Percentiles rank a stretch among this genome's conserved stretches.
phyloP scores from a whole-genome alignment of 495 filamentous ascomycete genomes.

The Penicillium soppii region DNA sequence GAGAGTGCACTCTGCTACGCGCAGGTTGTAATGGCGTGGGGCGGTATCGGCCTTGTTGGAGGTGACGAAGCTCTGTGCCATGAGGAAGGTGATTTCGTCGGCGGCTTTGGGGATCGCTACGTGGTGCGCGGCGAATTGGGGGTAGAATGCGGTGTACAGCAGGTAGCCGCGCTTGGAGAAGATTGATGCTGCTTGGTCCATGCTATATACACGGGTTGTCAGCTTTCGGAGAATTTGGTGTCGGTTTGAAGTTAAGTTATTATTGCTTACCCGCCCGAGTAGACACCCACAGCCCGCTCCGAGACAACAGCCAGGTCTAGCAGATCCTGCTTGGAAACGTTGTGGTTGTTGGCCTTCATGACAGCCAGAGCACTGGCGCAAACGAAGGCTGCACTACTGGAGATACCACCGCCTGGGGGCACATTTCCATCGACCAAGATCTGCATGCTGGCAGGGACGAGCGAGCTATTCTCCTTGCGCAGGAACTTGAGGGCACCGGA shows the following conservation, averaged over 20 bases:
- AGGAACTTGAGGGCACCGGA: conserved; percentile 78
- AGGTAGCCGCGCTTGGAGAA: conserved; percentile 83
- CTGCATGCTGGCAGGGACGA: conserved; percentile 76
- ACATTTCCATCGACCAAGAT: conserved; percentile 90
- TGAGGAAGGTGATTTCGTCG: conserved; percentile 85
- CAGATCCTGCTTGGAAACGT: conserved; percentile 84
- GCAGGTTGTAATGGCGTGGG: conserved; percentile 91
- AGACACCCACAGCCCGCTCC: conserved; percentile 91
- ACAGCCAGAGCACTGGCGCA: conserved; percentile 87
- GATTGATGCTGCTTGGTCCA: conserved; percentile 98
- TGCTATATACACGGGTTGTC: conserved; percentile 33
- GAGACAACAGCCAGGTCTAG: conserved; percentile 90
- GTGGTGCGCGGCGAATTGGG: conserved; percentile 69
- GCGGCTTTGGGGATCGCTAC: conserved; percentile 81
- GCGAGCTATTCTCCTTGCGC: conserved; percentile 58
- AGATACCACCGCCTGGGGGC: conserved; percentile 86
- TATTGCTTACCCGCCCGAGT: conserved; percentile 78
- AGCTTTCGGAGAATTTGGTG: conserved; percentile 26
- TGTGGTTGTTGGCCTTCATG: conserved; percentile 80
- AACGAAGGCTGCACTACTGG: conserved; percentile 91
- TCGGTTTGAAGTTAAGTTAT: background rate
- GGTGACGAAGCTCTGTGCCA: conserved; percentile 90
- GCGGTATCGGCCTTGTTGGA: conserved; percentile 94
- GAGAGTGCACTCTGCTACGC: conserved; percentile 91
- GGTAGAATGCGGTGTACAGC: conserved; percentile 87